Evolutionary conservation across 2,329 filamentous ascomycete genomes (phyloP), one percentile per base, ranked within the genome.

Genomic region (Alternaria longipes): DNA sequence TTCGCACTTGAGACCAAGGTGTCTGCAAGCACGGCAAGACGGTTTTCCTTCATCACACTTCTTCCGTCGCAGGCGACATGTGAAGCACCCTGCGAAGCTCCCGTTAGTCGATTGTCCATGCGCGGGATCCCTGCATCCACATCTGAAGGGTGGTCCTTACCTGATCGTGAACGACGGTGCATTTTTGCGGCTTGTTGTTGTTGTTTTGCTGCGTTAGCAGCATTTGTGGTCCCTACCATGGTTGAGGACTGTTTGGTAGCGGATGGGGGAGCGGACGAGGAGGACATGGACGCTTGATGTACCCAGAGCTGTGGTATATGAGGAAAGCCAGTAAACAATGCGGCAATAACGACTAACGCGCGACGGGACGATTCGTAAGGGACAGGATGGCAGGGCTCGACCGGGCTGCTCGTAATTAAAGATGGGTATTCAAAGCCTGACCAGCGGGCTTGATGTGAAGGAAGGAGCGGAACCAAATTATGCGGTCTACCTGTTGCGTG

Each of bases 131-230:
- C 74, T 80, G 78, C 72, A 78, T 63, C 68, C 71, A 65, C 70
- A 65, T 56, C 56, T 61, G 61, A 63, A 69, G 66, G 60, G 55
- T 63, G 71, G 66, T 59, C 87, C 90, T 76, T 86, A 97, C 94
- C 94, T 88, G 93, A 96, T 82, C 94, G 89, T 81, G 94, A 97
- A 76, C 94, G 89, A 79, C 93, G 90, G 81, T 97, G 94, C 89
- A 95, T 93, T 84, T 97, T 94, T 74, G 89, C 83, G 24, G 24
- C 24, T 26, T 26, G 24, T 26, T 26, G 24, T 26, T 71, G 72
- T 70, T 83, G 72, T 70, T 83, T 84, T 65, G 81, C 77, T 61
- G 75, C 62, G 58, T 73, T 92, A 66, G 87, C 79, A 74, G 84
- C 74, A 60, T 77, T 78, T 50, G 81, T 78, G 67, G 81, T 79